A percentile compares a stretch with the other conserved stretches of the same genome.
phyloP scores from a whole-genome alignment of 75 land plant species.

The Chamaecyparis obtusa region DNA sequence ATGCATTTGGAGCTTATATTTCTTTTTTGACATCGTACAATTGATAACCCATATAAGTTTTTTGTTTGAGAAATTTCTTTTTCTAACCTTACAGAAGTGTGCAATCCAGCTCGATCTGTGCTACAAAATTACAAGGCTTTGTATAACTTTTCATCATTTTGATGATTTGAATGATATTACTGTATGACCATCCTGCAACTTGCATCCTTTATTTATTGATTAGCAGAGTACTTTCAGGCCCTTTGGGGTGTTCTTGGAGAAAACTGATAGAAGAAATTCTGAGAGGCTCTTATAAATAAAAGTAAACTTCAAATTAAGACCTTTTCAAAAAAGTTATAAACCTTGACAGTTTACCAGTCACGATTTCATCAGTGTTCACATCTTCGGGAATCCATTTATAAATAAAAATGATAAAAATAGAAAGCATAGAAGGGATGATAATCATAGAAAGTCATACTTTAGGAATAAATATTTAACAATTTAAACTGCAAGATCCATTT shows the following conservation, averaged over 20 bases:
- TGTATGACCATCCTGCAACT: not conserved
- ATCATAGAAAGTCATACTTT: not conserved
- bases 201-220: not conserved
- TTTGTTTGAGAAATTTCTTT: not conserved
- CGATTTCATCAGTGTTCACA: not conserved
- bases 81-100: not conserved
- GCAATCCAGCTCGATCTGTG: not conserved
- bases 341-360: not conserved
- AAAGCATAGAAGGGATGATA: not conserved
- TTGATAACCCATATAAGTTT: not conserved
- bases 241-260: not conserved
- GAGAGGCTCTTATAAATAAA: not conserved
- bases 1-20: not conserved
- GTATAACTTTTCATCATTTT: not conserved
- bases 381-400: not conserved
- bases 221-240: not conserved
- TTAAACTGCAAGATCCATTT: not conserved
- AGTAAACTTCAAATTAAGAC: not conserved
- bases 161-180: not conserved
- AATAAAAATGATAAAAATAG: not conserved
- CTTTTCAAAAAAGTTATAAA: not conserved
- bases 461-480: not conserved
- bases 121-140: not conserved
- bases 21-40: not conserved
- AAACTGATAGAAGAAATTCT: not conserved